phyloP scores from a whole-genome alignment of 768 basidiomycete species.

The Collybiopsis confluens region DNA sequence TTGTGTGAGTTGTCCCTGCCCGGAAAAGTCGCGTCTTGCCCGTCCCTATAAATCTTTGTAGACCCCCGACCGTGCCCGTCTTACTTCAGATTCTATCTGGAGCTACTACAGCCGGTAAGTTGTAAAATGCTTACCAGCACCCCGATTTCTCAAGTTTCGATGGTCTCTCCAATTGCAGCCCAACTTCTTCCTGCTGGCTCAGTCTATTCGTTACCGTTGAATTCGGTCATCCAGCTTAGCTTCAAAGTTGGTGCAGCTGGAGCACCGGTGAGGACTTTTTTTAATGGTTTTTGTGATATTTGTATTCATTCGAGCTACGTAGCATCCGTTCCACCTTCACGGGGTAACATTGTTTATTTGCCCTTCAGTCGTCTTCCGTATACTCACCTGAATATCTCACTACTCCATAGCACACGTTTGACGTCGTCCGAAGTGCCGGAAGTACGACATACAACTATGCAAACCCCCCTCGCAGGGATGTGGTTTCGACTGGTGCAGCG shows the following conservation, averaged over 20 bases:
- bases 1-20: no score
- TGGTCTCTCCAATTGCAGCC: no score
- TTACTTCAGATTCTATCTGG: slow-evolving; percentile 31
- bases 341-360: no score
- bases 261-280: no score
- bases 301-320: slow-evolving; percentile 14
- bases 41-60: no score
- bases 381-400: no score
- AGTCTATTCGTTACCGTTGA: slow-evolving; percentile 30
- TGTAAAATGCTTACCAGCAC: no score
- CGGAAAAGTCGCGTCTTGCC: no score
- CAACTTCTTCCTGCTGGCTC: slow-evolving; percentile 28
- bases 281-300: slow-evolving; percentile 18
- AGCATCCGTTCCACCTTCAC: slow-evolving; percentile 28
- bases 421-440: slow-evolving; percentile 34
- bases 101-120: slow-evolving; percentile 15
- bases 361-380: no score
- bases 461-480: slow-evolving; percentile 54
- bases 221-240: slow-evolving; percentile 34
- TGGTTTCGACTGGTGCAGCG: slow-evolving; percentile 33
- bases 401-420: slow-evolving; percentile 30
- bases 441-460: slow-evolving; percentile 29
- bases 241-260: slow-evolving; percentile 19
- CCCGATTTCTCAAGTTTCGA: no score
- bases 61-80: slow-evolving; percentile 24